Evolutionary conservation across 1,139 yeast genomes (phyloP).

Genomic region (Kodamaea alishanica): DNA sequence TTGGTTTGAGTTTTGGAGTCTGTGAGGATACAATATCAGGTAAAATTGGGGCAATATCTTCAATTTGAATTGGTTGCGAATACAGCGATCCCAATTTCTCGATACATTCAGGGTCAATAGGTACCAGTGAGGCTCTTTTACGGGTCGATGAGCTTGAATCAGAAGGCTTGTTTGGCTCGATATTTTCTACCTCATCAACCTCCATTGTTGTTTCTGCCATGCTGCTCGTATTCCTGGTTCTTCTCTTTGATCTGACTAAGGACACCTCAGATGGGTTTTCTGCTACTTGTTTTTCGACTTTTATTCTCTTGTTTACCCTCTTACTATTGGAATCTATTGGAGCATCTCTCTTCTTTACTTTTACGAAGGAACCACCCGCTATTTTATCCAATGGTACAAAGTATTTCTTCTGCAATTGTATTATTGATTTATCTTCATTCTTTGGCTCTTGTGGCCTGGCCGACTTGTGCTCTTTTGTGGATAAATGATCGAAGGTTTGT

Average conservation of each 20-base stretch:
- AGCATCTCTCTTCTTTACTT: conserved; percentile 13
- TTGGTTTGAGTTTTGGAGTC: neutral
- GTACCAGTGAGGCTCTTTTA: neutral
- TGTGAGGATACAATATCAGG: conserved; percentile 8
- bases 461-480: conserved; percentile 8
- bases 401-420: conserved; percentile 22
- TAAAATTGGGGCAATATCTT: conserved; percentile 11
- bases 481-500: conserved; percentile 9
- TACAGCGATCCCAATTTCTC: neutral
- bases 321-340: neutral
- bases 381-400: conserved; percentile 24
- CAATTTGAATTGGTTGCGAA: conserved; percentile 4
- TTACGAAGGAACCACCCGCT: conserved; percentile 21
- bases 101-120: no score
- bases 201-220: neutral
- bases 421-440: conserved; percentile 9
- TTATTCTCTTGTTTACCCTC: conserved; percentile 2
- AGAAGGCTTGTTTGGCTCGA: no score
- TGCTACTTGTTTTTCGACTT: conserved; percentile 8
- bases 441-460: conserved; percentile 4
- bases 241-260: neutral
- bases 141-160: neutral
- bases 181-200: neutral
- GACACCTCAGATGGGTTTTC: conserved; percentile 1
- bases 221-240: neutral